A percentile compares a stretch with the other conserved stretches of the same genome.
Evolutionary conservation across 257 asterid species (phyloP).

Genomic region (Plantago major): DNA sequence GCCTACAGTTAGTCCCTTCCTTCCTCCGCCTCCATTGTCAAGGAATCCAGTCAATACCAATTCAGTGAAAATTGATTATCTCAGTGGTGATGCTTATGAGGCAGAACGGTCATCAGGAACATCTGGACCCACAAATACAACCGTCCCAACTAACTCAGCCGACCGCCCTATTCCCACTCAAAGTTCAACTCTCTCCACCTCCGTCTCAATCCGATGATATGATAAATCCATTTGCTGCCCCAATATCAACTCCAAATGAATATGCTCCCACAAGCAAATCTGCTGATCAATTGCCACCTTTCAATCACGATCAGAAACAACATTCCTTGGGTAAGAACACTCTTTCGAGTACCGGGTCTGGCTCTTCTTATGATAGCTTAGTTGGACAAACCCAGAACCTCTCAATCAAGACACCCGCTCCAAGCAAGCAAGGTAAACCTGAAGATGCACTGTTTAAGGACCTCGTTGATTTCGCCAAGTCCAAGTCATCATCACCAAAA

Average conservation of each 20-base stretch:
- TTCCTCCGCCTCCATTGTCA: conserved; percentile 81
- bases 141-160: conserved; percentile 43
- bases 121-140: conserved; percentile 35
- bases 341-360: conserved; percentile 47
- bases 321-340: conserved; percentile 31
- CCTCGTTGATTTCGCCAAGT: conserved; percentile 84
- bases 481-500: conserved; percentile 90
- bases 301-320: conserved; percentile 68
- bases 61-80: conserved; percentile 57
- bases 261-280: conserved; percentile 38
- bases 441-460: conserved; percentile 90
- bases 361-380: conserved; percentile 65
- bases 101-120: conserved; percentile 42
- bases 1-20: conserved; percentile 43
- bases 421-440: conserved; percentile 55
- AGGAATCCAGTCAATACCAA: conserved; percentile 46
- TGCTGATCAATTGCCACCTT: not conserved
- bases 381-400: conserved; percentile 80
- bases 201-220: conserved; percentile 47
- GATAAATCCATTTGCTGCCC: conserved; percentile 71
- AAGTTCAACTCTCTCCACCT: conserved; percentile 38
- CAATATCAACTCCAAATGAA: conserved; percentile 35
- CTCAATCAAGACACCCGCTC: conserved; percentile 50
- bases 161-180: conserved; percentile 29
- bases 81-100: conserved; percentile 77